Percentiles rank a stretch among this genome's conserved stretches.
Evolutionary conservation across 768 basidiomycete genomes (phyloP).

Genomic region (Termitomyces sp.): DNA sequence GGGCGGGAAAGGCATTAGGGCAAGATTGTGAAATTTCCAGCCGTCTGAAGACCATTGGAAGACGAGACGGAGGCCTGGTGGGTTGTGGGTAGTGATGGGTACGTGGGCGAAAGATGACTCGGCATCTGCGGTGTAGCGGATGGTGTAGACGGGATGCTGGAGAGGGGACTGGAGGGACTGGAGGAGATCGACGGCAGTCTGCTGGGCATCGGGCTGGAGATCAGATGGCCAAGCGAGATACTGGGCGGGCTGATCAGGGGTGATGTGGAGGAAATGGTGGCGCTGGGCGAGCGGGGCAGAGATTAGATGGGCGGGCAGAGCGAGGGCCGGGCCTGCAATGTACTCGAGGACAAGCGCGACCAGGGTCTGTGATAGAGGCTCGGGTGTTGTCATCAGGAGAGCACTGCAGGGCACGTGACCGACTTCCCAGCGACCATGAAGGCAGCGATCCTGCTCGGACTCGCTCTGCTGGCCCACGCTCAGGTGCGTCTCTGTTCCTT

Average conservation of each 20-base stretch:
- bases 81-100: constrained; percentile 32
- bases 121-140: constrained; percentile 38
- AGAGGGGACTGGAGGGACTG: constrained; percentile 27
- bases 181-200: constrained; percentile 34
- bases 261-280: constrained; percentile 58
- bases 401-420: constrained; percentile 7
- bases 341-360: constrained; percentile 51
- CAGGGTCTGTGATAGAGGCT: constrained; percentile 20
- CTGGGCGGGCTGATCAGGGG: constrained; percentile 40
- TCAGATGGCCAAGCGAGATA: constrained; percentile 69
- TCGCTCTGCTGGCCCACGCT: constrained; percentile 36
- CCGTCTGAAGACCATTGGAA: constrained; percentile 58
- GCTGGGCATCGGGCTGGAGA: constrained; percentile 22
- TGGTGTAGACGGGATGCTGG: constrained; percentile 35
- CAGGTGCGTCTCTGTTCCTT: constrained; percentile 28
- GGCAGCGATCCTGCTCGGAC: constrained; percentile 25
- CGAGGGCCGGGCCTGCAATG: constrained; percentile 47
- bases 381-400: not conserved
- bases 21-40: constrained; percentile 72
- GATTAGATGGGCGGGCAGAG: constrained; percentile 56
- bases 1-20: constrained; percentile 67
- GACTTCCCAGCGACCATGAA: constrained; percentile 10
- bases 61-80: constrained; percentile 47
- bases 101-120: constrained; percentile 56
- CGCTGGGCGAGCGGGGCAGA: constrained; percentile 56